These are phyloP conservation scores for Solanum bulbocastanum DNA, from an alignment of 257 asterid species.

Conservation along the genomic window DNA sequence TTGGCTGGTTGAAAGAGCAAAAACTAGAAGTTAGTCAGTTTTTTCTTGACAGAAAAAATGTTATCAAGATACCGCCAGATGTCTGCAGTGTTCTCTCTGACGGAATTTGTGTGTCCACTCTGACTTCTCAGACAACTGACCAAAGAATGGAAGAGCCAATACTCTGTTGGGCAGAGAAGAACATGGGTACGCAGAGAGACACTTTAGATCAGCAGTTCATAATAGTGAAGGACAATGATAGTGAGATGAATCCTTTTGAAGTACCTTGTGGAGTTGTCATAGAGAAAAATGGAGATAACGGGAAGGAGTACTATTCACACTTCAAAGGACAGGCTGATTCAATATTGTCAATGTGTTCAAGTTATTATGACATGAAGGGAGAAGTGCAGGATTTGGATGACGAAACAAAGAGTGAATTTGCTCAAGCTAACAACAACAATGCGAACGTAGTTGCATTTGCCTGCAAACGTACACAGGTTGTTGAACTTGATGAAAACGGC, in stretches of 20 bases:
- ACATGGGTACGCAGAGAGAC: conserved; percentile 8
- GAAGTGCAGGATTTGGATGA: background rate
- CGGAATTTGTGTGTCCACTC: background rate
- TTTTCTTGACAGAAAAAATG: conserved; percentile 9
- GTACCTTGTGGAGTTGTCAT: conserved; percentile 1
- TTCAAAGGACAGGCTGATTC: conserved; percentile 9
- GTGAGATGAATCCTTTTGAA: background rate
- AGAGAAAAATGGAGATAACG: conserved; percentile 3
- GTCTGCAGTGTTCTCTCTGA: background rate
- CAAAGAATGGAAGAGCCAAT: background rate
- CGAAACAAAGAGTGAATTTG: background rate
- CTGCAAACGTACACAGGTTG: background rate
- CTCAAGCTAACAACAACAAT: background rate
- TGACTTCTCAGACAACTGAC: background rate
- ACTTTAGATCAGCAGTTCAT: background rate
- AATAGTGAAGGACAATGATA: background rate
- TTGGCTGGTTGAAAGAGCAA: conserved; percentile 13
- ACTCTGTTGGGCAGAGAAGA: conserved; percentile 19
- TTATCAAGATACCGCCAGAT: background rate
- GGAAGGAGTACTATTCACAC: background rate
- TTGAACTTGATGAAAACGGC: background rate
- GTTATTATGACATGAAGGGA: conserved; percentile 1
- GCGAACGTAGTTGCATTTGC: conserved; percentile 19
- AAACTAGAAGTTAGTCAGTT: conserved; percentile 5
- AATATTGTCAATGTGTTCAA: conserved; percentile 16